Percentiles rank a stretch among this genome's conserved stretches.
Evolutionary conservation across 768 basidiomycete species (phyloP).

Genomic region (Clitopilus passeckerianus): DNA sequence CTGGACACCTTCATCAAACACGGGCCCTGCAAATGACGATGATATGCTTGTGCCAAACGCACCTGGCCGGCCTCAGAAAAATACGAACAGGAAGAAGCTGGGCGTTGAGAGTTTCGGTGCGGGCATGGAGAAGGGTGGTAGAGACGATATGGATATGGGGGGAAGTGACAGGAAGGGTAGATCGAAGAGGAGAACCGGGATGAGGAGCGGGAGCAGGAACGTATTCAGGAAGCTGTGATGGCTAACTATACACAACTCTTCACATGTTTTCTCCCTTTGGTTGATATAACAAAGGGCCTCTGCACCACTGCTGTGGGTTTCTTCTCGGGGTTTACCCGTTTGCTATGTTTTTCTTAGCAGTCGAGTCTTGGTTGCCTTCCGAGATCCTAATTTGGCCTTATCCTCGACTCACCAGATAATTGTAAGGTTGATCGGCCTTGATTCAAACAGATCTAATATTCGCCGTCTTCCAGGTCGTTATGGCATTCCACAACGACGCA

Average conservation of each 20-base stretch:
- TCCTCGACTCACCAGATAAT: too few species aligned
- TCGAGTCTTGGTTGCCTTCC: too few species aligned
- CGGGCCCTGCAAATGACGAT: constrained; percentile 28
- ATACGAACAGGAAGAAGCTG: constrained; percentile 39
- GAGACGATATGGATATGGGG: constrained; percentile 34
- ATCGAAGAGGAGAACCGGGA: constrained; percentile 68
- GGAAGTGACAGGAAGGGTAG: constrained; percentile 75
- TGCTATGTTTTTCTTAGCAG: too few species aligned
- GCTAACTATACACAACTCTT: too few species aligned
- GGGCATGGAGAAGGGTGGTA: constrained; percentile 79
- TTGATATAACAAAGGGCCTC: too few species aligned
- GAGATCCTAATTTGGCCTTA: too few species aligned
- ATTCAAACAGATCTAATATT: too few species aligned
- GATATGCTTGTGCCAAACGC: constrained; percentile 18
- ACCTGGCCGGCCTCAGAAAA: constrained; percentile 14
- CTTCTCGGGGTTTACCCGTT: too few species aligned
- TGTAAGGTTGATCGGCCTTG: too few species aligned
- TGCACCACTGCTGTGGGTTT: too few species aligned
- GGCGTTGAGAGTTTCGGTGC: constrained; percentile 80
- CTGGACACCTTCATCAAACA: constrained; percentile 65
- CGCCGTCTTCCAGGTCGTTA: too few species aligned
- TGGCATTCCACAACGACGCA: too few species aligned
- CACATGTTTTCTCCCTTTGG: neutral
- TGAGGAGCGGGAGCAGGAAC: constrained; percentile 90
- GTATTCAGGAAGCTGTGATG: constrained; percentile 48